Evolutionary conservation across 2,329 filamentous ascomycete genomes (phyloP).

Genomic region (Emmonsiellopsis sp.): DNA sequence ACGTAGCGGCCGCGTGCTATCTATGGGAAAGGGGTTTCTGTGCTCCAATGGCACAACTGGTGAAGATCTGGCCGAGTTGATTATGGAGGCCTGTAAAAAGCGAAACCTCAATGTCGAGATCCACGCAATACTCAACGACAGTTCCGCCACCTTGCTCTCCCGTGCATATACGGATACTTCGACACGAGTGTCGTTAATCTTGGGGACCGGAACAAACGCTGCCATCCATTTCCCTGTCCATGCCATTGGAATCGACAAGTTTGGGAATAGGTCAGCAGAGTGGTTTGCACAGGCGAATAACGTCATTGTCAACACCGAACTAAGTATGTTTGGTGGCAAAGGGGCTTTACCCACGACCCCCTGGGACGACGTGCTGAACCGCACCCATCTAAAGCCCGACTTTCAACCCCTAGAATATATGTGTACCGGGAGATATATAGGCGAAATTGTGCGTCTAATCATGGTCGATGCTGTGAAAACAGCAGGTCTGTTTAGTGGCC

Average conservation of each 20-base stretch:
- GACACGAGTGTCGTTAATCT: slow-evolving; percentile 54
- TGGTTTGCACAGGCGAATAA: slow-evolving; percentile 50
- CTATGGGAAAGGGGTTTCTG: slow-evolving; percentile 57
- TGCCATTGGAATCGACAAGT: slow-evolving; percentile 46
- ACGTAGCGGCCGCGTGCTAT: slow-evolving; percentile 46
- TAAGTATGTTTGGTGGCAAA: slow-evolving; percentile 55
- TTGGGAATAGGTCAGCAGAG: slow-evolving; percentile 43
- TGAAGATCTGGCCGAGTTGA: slow-evolving; percentile 49
- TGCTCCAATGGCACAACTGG: slow-evolving; percentile 51
- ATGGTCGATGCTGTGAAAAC: slow-evolving; percentile 50
- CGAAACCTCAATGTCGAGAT: slow-evolving; percentile 48
- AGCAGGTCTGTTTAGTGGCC: slow-evolving; percentile 47
- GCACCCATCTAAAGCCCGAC: slow-evolving; percentile 47
- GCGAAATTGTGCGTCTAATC: slow-evolving; percentile 53
- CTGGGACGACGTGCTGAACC: slow-evolving; percentile 54
- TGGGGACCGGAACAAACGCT: slow-evolving; percentile 57
- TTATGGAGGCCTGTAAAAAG: slow-evolving; percentile 48
- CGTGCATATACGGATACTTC: slow-evolving; percentile 52
- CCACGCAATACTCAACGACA: slow-evolving; percentile 56
- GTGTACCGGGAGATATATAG: slow-evolving; percentile 54
- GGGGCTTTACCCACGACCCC: slow-evolving; percentile 48
- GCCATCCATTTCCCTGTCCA: slow-evolving; percentile 51
- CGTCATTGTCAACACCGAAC: slow-evolving; percentile 56
- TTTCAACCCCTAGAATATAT: slow-evolving; percentile 59
- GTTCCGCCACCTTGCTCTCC: slow-evolving; percentile 51